These are phyloP conservation scores for Hermanozyma aechmeae DNA, from an alignment of 805 yeast genomes.

Conservation along the genomic window DNA sequence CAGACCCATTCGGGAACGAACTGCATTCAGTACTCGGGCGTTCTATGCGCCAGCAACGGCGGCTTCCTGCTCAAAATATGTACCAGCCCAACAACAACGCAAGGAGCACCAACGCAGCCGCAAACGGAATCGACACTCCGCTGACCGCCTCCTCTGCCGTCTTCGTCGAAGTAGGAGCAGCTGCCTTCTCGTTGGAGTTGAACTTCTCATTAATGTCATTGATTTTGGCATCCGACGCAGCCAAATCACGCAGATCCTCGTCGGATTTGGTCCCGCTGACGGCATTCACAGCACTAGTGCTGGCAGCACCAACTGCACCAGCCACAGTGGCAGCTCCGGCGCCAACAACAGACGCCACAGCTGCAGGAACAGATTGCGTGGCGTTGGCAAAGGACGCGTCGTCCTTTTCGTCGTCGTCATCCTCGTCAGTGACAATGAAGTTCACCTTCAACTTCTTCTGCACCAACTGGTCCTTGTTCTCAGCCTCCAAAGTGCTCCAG, in stretches of 20 bases:
- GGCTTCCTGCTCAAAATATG: constrained; percentile 51
- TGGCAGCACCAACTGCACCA: constrained; percentile 8
- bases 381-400: constrained; percentile 13
- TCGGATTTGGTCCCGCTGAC: constrained; percentile 1
- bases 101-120: constrained; percentile 35
- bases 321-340: constrained; percentile 8
- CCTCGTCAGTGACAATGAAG: constrained; percentile 30
- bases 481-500: constrained; percentile 68
- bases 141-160: constrained; percentile 27
- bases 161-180: constrained; percentile 3
- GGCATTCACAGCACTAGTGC: constrained; percentile 3
- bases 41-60: too few species aligned
- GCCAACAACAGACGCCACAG: constrained; percentile 5
- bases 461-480: constrained; percentile 43
- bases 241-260: constrained; percentile 22
- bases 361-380: constrained; percentile 10
- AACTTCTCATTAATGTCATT: constrained; percentile 34
- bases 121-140: constrained; percentile 48
- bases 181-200: constrained; percentile 27
- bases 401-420: constrained; percentile 9
- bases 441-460: constrained; percentile 63
- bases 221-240: constrained; percentile 33
- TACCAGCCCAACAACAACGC: constrained; percentile 67
- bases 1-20: too few species aligned
- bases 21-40: too few species aligned